A percentile compares a stretch with the other conserved stretches of the same genome.
Evolutionary conservation across 257 asterid species (phyloP).

Genomic region (Solanum arcanum): DNA sequence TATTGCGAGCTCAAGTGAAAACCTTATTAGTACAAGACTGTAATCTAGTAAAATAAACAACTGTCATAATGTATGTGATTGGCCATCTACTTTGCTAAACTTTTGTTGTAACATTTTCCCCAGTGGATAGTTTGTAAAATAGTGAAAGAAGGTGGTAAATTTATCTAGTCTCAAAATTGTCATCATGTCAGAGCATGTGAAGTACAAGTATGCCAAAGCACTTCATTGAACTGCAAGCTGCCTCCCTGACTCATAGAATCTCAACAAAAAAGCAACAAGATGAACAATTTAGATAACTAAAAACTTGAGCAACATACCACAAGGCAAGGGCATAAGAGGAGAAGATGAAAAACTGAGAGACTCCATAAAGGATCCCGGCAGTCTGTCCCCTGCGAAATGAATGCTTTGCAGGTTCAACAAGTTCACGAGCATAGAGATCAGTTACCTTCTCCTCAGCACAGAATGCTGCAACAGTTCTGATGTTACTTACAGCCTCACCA

Average conservation of each 20-base stretch:
- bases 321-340: slow-evolving; percentile 89
- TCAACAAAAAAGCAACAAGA: background rate
- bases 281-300: background rate
- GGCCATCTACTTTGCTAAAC: background rate
- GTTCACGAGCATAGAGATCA: slow-evolving; percentile 61
- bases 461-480: slow-evolving; percentile 89
- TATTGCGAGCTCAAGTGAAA: background rate
- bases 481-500: slow-evolving; percentile 97
- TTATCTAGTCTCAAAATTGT: background rate
- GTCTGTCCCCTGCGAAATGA: slow-evolving; percentile 85
- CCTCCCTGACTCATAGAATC: background rate
- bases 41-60: background rate
- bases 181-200: background rate
- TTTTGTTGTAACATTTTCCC: background rate
- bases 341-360: slow-evolving; percentile 92
- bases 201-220: background rate
- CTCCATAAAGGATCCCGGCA: slow-evolving; percentile 85
- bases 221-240: background rate
- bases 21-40: background rate
- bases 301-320: slow-evolving; percentile 39
- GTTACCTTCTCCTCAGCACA: slow-evolving; percentile 85
- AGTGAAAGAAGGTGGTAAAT: background rate
- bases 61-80: background rate
- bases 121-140: background rate
- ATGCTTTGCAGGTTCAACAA: slow-evolving; percentile 63